These are phyloP conservation scores for Sclerotinia nivalis DNA, from an alignment of 2,329 filamentous ascomycete genomes.

Conservation along the genomic window DNA sequence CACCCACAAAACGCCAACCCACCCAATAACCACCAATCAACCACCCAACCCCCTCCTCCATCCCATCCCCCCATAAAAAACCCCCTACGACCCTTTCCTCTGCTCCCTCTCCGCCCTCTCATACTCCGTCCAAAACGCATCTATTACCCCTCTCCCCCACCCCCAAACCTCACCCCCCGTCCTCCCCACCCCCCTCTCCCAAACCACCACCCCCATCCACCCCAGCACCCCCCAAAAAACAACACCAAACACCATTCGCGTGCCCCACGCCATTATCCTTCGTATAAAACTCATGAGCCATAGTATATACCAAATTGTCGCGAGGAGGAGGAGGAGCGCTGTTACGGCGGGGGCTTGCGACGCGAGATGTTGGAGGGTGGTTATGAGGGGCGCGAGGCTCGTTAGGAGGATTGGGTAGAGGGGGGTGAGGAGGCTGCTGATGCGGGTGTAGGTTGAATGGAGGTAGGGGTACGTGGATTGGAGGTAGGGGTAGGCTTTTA, in stretches of 20 bases:
- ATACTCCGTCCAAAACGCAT: conserved; percentile 60
- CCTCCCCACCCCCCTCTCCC: conserved; percentile 65
- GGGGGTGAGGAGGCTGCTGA: background rate
- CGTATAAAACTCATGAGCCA: conserved; percentile 70
- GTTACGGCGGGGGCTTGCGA: conserved; percentile 34
- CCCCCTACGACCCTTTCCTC: conserved; percentile 33
- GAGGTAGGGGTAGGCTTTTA: background rate
- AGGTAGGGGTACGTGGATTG: conserved; percentile 29
- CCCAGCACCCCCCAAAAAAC: conserved; percentile 64
- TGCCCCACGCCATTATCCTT: conserved; percentile 74
- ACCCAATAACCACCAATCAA: background rate
- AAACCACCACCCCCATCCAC: conserved; percentile 56
- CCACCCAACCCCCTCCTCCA: conserved; percentile 24
- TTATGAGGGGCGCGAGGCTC: conserved; percentile 30
- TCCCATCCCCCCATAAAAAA: conserved; percentile 32
- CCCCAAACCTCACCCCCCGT: conserved; percentile 61
- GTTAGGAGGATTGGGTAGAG: conserved; percentile 1
- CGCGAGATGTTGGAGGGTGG: conserved; percentile 25
- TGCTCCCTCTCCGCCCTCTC: conserved; percentile 50
- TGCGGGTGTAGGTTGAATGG: conserved; percentile 15
- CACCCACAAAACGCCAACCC: background rate
- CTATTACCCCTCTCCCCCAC: conserved; percentile 51
- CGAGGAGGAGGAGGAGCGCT: conserved; percentile 40
- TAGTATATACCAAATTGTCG: conserved; percentile 56
- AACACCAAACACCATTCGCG: conserved; percentile 63